Evolutionary conservation across 2,329 filamentous ascomycete genomes (phyloP).

Genomic region (Monilinia polystroma): DNA sequence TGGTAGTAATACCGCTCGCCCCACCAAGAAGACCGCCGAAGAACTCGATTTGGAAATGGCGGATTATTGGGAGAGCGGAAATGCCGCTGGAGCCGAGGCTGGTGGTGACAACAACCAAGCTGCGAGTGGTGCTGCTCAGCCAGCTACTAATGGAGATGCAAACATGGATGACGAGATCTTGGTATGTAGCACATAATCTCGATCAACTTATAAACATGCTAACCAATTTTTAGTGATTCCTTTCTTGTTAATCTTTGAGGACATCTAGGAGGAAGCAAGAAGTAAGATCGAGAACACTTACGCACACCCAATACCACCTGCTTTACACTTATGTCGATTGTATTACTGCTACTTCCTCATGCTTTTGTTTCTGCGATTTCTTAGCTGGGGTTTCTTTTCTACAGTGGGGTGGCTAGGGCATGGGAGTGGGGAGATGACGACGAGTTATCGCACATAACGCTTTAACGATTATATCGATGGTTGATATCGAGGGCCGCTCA

Average conservation of each 20-base stretch:
- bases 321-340: slow-evolving; percentile 20
- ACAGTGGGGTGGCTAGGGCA: slow-evolving; percentile 9
- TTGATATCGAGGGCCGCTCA: slow-evolving; percentile 3
- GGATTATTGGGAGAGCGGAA: slow-evolving; percentile 72
- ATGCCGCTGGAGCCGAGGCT: slow-evolving; percentile 49
- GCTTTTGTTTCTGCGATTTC: slow-evolving; percentile 16
- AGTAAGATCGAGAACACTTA: slow-evolving; percentile 4
- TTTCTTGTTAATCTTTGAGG: background rate
- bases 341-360: slow-evolving; percentile 23
- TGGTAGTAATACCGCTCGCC: slow-evolving; percentile 57
- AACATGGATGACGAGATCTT: slow-evolving; percentile 66
- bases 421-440: slow-evolving; percentile 2
- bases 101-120: slow-evolving; percentile 50
- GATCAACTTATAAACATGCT: background rate
- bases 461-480: slow-evolving; percentile 16
- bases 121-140: slow-evolving; percentile 45
- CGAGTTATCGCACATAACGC: slow-evolving; percentile 14
- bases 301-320: background rate
- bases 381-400: slow-evolving; percentile 20
- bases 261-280: background rate
- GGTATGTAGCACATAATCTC: slow-evolving; percentile 24
- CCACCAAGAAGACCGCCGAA: slow-evolving; percentile 84
- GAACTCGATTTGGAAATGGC: slow-evolving; percentile 97
- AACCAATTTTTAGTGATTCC: slow-evolving; percentile 2
- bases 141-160: slow-evolving; percentile 50